Percentiles rank a stretch among this genome's conserved stretches.
phyloP scores from a whole-genome alignment of 2,329 filamentous ascomycete genomes.

The Elsinoe necatrix region DNA sequence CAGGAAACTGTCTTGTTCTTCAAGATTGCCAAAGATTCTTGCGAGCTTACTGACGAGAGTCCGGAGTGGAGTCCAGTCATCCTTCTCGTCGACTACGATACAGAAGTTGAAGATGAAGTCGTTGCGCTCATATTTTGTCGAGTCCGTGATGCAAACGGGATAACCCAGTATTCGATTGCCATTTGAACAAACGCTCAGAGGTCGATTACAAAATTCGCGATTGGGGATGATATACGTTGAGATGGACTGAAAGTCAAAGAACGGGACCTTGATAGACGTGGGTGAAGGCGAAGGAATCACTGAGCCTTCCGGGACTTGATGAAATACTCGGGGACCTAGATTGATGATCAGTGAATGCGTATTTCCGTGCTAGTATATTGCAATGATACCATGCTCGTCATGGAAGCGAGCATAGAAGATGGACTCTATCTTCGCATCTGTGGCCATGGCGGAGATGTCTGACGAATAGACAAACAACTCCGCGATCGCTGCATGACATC shows the following conservation, averaged over 20 bases:
- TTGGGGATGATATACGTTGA: conserved; percentile 91
- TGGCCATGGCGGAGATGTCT: conserved; percentile 4
- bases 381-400: conserved; percentile 42
- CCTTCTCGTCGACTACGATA: conserved; percentile 62
- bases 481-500: background rate
- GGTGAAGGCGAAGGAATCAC: conserved; percentile 40
- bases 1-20: conserved; percentile 82
- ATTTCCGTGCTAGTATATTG: too few relatives aligned
- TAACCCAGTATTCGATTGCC: conserved; percentile 78
- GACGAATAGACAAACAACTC: background rate
- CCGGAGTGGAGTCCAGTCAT: conserved; percentile 50
- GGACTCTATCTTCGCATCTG: conserved; percentile 31
- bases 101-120: conserved; percentile 99
- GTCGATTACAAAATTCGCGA: conserved; percentile 88
- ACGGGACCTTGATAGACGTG: conserved; percentile 45
- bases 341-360: too few relatives aligned
- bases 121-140: conserved; percentile 68
- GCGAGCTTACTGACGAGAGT: conserved; percentile 80
- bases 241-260: conserved; percentile 79
- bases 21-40: conserved; percentile 75
- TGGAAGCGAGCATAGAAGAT: conserved; percentile 62
- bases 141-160: conserved; percentile 74
- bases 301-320: conserved; percentile 55
- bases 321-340: conserved; percentile 53
- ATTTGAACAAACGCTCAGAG: conserved; percentile 66